A percentile compares a stretch with the other conserved stretches of the same genome.
phyloP scores from a whole-genome alignment of 2,329 filamentous ascomycete genomes.

The Graphiopsis chlorocephala region DNA sequence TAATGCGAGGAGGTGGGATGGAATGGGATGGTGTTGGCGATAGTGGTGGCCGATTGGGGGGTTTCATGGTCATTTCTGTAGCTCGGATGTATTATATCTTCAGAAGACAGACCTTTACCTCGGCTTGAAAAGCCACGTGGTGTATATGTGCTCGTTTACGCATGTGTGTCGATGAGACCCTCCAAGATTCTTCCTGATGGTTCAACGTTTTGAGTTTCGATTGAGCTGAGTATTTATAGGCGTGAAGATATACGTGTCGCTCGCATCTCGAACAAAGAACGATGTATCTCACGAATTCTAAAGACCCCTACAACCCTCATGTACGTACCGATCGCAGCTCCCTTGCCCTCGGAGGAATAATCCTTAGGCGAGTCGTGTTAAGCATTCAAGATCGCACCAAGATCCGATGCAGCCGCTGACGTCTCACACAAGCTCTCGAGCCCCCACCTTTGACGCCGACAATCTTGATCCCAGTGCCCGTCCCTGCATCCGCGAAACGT shows the following conservation, averaged over 20 bases:
- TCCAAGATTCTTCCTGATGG: neutral
- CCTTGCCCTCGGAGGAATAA: neutral
- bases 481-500: neutral
- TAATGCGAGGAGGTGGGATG: conserved; percentile 7
- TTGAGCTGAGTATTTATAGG: neutral
- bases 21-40: neutral
- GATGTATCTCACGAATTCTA: neutral
- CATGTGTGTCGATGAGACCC: neutral
- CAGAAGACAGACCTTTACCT: neutral
- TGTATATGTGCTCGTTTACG: neutral
- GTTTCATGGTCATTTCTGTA: neutral
- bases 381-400: neutral
- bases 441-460: neutral
- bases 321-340: neutral
- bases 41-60: neutral
- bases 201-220: neutral
- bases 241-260: neutral
- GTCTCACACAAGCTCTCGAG: neutral
- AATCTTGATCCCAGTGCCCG: neutral
- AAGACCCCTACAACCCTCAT: neutral
- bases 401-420: conserved; percentile 1
- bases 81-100: conserved; percentile 14
- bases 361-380: neutral
- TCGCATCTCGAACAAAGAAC: neutral
- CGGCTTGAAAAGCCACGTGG: neutral